Percentiles rank a stretch among this genome's conserved stretches.
Conservation (phyloP, 2,329 filamentous ascomycete species). For the Aspergillus niger region DNA sequence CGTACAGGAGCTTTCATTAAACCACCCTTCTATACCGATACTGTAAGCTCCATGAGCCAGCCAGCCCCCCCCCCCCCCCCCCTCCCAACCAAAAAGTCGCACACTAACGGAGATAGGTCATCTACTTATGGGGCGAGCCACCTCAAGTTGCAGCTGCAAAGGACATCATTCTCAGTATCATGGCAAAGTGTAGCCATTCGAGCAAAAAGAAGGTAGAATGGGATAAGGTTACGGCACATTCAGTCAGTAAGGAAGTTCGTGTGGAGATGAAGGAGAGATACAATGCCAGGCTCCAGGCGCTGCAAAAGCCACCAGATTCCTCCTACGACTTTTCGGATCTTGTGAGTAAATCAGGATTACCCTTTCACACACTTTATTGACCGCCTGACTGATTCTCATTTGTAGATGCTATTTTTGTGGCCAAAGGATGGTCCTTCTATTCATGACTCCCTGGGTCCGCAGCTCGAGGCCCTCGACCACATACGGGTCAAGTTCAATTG, state of each 20-base stretch:
- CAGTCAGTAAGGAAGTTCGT: slow-evolving; percentile 27
- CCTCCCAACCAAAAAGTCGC: too few relatives aligned
- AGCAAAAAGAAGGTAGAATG: slow-evolving; percentile 25
- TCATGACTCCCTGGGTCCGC: slow-evolving; percentile 43
- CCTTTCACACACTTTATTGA: not conserved
- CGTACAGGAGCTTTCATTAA: slow-evolving; percentile 32
- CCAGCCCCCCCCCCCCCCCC: not conserved
- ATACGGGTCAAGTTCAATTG: slow-evolving; percentile 45
- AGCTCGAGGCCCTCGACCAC: slow-evolving; percentile 48
- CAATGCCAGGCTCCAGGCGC: slow-evolving; percentile 25
- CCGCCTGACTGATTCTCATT: not conserved
- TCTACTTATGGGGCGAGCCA: slow-evolving; percentile 32
- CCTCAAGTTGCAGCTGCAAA: slow-evolving; percentile 26
- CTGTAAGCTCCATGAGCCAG: slow-evolving; percentile 17
- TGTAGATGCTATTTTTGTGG: slow-evolving; percentile 48
- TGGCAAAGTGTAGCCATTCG: slow-evolving; percentile 20
- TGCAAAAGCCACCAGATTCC: slow-evolving; percentile 29
- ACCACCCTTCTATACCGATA: slow-evolving; percentile 26
- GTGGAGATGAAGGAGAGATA: slow-evolving; percentile 26
- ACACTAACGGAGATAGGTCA: slow-evolving; percentile 20
- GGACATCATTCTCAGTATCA: slow-evolving; percentile 21
- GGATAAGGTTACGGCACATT: slow-evolving; percentile 30
- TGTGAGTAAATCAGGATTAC: slow-evolving; percentile 19
- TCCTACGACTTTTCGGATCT: slow-evolving; percentile 27
- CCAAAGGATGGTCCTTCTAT: slow-evolving; percentile 46